A percentile compares a stretch with the other conserved stretches of the same genome.
Evolutionary conservation across 2,329 filamentous ascomycete species (phyloP).

Genomic region (Aurifilum marmelostoma): DNA sequence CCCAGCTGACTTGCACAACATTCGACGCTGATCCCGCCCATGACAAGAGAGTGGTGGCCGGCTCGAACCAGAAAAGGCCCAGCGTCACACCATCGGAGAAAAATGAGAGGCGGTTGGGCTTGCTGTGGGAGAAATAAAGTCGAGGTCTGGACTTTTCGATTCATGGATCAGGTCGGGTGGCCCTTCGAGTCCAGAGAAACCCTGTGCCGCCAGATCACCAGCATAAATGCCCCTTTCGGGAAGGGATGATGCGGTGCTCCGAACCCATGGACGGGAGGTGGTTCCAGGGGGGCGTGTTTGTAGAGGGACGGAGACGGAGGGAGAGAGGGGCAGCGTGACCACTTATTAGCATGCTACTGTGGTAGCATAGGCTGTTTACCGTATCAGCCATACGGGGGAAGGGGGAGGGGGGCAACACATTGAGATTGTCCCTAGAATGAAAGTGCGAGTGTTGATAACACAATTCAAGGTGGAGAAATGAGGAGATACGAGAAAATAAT

Average conservation of each 20-base stretch:
- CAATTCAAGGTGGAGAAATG: background rate
- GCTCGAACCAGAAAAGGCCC: background rate
- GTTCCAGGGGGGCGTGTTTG: slow-evolving; percentile 19
- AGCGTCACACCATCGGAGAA: slow-evolving; percentile 15
- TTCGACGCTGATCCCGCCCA: background rate
- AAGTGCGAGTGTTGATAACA: background rate
- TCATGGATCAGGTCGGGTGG: slow-evolving; percentile 24
- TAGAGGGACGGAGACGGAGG: slow-evolving; percentile 3
- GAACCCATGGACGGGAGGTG: slow-evolving; percentile 7
- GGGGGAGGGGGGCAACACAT: background rate
- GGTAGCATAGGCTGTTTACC: slow-evolving; percentile 4
- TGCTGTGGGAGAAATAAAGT: slow-evolving; percentile 13
- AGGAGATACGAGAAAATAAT: background rate
- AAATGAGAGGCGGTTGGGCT: slow-evolving; percentile 2
- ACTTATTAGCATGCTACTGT: slow-evolving; percentile 6
- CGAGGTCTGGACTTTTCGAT: slow-evolving; percentile 30
- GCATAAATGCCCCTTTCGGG: slow-evolving; percentile 18
- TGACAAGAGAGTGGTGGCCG: background rate
- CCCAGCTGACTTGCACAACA: background rate
- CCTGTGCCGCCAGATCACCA: slow-evolving; percentile 23
- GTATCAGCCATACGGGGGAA: background rate
- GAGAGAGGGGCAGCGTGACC: slow-evolving; percentile 24
- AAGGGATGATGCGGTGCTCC: background rate
- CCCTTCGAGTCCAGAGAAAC: slow-evolving; percentile 8
- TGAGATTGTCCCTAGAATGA: background rate